Conservation (phyloP, 2,329 filamentous ascomycete genomes). For the Macrophomina pseudophaseolina region DNA sequence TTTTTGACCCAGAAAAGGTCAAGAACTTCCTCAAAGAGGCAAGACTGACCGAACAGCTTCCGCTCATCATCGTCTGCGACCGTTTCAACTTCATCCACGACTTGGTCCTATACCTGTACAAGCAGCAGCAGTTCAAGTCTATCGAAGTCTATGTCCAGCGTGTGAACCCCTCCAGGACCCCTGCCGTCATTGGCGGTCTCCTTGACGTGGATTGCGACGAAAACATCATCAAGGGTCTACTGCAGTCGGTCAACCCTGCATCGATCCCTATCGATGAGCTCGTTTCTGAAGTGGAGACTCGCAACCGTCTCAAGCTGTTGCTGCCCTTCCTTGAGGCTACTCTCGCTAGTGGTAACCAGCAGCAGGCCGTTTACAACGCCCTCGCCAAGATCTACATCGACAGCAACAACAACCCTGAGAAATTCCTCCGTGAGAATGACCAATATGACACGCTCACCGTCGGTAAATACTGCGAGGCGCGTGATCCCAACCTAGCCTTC, state of each 20-base stretch:
- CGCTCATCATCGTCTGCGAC: slow-evolving; percentile 97
- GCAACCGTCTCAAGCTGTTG: slow-evolving; percentile 93
- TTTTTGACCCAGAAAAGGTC: slow-evolving; percentile 91
- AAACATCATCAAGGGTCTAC: slow-evolving; percentile 89
- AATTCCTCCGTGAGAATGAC: slow-evolving; percentile 96
- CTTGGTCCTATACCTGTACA: slow-evolving; percentile 93
- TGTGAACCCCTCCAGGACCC: slow-evolving; percentile 89
- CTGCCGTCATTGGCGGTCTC: slow-evolving; percentile 89
- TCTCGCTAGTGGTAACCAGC: slow-evolving; percentile 85
- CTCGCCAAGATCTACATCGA: slow-evolving; percentile 99
- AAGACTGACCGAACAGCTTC: slow-evolving; percentile 86
- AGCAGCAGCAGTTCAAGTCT: slow-evolving; percentile 98
- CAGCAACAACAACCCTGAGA: slow-evolving; percentile 96
- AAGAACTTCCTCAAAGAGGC: slow-evolving; percentile 99
- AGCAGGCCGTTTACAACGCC: slow-evolving; percentile 96
- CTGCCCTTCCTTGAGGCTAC: slow-evolving; percentile 95
- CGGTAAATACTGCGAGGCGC: slow-evolving; percentile 98
- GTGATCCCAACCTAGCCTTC: slow-evolving; percentile 92
- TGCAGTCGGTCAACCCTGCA: slow-evolving; percentile 80
- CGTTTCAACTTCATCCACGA: slow-evolving; percentile 99
- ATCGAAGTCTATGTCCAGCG: slow-evolving; percentile 98
- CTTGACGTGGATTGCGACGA: slow-evolving; percentile 98
- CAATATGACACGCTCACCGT: slow-evolving; percentile 91
- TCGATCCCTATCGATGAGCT: slow-evolving; percentile 94
- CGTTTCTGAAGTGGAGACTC: slow-evolving; percentile 90